Percentiles rank a stretch among this genome's conserved stretches.
phyloP scores from a whole-genome alignment of 176 grass and related monocot species.

The Cenchrus americanus region DNA sequence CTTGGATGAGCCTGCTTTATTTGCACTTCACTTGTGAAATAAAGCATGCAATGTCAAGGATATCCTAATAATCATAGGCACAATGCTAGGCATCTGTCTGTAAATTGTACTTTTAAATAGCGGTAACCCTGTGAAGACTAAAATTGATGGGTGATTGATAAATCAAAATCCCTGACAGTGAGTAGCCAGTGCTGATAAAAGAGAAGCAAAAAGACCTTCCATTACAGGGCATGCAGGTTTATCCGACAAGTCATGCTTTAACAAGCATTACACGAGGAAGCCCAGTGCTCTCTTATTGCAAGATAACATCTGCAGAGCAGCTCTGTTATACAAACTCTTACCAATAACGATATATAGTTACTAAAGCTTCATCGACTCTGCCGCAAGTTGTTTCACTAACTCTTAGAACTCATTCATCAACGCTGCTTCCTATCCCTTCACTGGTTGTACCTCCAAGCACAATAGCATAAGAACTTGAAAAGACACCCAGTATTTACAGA shows the following conservation, averaged over 20 bases:
- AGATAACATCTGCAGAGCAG: conserved; percentile 22
- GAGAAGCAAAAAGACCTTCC: neutral
- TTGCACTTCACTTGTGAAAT: too few species aligned
- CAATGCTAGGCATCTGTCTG: neutral
- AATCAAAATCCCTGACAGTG: neutral
- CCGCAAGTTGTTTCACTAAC: conserved; percentile 29
- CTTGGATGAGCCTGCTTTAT: neutral
- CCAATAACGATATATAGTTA: conserved; percentile 13
- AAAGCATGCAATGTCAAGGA: neutral
- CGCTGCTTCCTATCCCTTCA: conserved; percentile 26
- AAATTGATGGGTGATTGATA: neutral
- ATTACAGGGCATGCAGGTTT: neutral
- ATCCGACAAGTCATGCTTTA: neutral
- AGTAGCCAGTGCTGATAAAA: neutral
- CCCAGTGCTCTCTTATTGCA: neutral
- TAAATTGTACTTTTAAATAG: neutral
- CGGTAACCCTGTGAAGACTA: neutral
- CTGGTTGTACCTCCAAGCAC: conserved; percentile 17
- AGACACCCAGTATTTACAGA: conserved; percentile 16
- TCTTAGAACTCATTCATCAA: conserved; percentile 15
- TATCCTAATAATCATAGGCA: neutral
- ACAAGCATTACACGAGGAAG: neutral
- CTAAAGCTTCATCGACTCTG: conserved; percentile 24
- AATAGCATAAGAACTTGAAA: conserved; percentile 8
- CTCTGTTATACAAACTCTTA: conserved; percentile 19